These are phyloP conservation scores for Cydonia oblonga DNA, from an alignment of 331 rosid species.

Conservation along the genomic window DNA sequence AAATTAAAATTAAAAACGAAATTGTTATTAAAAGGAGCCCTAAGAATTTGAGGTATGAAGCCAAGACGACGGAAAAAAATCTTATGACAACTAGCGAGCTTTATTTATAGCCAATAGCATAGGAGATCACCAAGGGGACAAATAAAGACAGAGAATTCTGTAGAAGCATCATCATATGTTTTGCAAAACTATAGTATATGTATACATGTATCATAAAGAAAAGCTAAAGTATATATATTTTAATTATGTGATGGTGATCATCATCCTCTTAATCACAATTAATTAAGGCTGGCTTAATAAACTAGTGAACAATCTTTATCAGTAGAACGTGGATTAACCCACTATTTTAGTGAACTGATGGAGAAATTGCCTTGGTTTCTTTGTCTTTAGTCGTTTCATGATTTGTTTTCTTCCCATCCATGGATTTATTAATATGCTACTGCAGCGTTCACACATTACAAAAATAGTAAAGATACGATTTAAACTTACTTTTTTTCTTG, in stretches of 20 bases:
- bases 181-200: neutral
- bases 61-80: no score
- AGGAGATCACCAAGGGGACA: neutral
- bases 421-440: no score
- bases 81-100: no score
- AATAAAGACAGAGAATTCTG: neutral
- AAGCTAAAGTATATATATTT: neutral
- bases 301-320: slow-evolving; percentile 4
- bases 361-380: neutral
- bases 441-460: neutral
- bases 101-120: no score
- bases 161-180: neutral
- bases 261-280: neutral
- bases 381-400: neutral
- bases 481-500: neutral
- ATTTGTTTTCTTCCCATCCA: neutral
- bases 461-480: neutral
- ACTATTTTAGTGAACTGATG: neutral
- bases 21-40: no score
- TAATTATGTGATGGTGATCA: neutral
- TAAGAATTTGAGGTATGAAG: no score
- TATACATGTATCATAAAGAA: neutral
- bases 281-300: neutral
- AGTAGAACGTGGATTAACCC: neutral
- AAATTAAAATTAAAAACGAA: no score